Percentiles rank a stretch among this genome's conserved stretches.
Conservation (phyloP, 352 stramenopile genomes). For the Pythium aquatile region DNA sequence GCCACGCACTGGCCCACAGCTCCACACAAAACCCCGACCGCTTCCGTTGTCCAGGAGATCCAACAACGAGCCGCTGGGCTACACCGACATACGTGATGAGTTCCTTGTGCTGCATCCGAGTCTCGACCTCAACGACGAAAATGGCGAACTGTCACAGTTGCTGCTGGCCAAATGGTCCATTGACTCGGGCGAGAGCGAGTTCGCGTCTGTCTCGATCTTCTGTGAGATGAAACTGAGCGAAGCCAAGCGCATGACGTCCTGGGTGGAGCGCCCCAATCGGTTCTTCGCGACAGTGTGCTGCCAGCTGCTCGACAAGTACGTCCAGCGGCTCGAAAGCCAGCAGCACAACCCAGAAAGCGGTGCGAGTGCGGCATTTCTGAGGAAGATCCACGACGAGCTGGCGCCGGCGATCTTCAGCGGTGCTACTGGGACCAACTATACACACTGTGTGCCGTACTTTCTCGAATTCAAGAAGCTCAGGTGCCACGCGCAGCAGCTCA, state of each 20-base stretch:
- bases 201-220: constrained; percentile 66
- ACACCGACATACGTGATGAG: constrained; percentile 22
- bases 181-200: constrained; percentile 47
- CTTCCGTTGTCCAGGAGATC: neutral
- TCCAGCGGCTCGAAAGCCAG: constrained; percentile 22
- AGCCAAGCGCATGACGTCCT: constrained; percentile 69
- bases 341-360: constrained; percentile 20
- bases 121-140: constrained; percentile 55
- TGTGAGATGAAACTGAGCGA: constrained; percentile 82
- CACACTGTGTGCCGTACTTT: constrained; percentile 58
- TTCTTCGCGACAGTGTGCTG: constrained; percentile 75
- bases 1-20: neutral
- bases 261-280: constrained; percentile 67
- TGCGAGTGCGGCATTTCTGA: constrained; percentile 47
- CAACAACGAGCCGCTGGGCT: constrained; percentile 6
- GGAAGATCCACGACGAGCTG: constrained; percentile 52
- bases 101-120: constrained; percentile 59
- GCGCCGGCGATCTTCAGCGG: constrained; percentile 55
- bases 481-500: constrained; percentile 44
- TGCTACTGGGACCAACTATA: neutral
- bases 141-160: constrained; percentile 51
- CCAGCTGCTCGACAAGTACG: constrained; percentile 67
- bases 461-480: constrained; percentile 62
- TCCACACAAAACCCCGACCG: constrained; percentile 5
- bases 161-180: constrained; percentile 73